These are phyloP conservation scores for Microthyrium microscopicum DNA, from an alignment of 2,329 filamentous ascomycete species.

Conservation along the genomic window DNA sequence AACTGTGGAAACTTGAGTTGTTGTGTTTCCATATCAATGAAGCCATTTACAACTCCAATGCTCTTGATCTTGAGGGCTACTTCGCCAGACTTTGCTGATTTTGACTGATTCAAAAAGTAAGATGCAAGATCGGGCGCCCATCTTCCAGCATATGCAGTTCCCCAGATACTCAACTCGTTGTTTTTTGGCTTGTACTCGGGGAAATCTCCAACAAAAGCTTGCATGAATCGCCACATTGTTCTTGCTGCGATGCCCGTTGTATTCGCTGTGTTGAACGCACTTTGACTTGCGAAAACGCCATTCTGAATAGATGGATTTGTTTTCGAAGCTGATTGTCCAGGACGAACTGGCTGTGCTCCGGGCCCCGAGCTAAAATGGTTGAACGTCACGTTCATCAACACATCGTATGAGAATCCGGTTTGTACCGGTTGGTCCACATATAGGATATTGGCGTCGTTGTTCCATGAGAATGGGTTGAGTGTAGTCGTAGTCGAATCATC, in stretches of 20 bases:
- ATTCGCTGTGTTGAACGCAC: conserved; percentile 23
- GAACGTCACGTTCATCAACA: conserved; percentile 27
- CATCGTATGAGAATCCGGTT: conserved; percentile 36
- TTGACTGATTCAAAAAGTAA: too few relatives aligned
- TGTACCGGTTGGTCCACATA: conserved; percentile 47
- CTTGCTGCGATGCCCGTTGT: conserved; percentile 40
- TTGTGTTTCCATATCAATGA: conserved; percentile 38
- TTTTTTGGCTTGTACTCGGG: conserved; percentile 39
- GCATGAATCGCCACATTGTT: conserved; percentile 38
- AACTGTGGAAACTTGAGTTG: conserved; percentile 33
- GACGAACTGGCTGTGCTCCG: conserved; percentile 26
- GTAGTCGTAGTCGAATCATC: conserved; percentile 17
- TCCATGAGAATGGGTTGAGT: conserved; percentile 43
- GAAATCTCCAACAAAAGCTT: conserved; percentile 35
- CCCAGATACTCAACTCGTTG: conserved; percentile 36
- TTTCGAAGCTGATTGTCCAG: too few relatives aligned
- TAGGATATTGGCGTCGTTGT: conserved; percentile 41
- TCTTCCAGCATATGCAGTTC: conserved; percentile 24
- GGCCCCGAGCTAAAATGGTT: conserved; percentile 26
- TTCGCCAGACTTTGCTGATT: too few relatives aligned
- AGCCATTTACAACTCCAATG: conserved; percentile 37
- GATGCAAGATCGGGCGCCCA: too few relatives aligned
- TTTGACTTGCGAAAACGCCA: too few relatives aligned
- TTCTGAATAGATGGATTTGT: too few relatives aligned
- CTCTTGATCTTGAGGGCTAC: conserved; percentile 36